Evolutionary conservation across 345 rosid genomes (phyloP).

Genomic region (Euphorbia lathyris): DNA sequence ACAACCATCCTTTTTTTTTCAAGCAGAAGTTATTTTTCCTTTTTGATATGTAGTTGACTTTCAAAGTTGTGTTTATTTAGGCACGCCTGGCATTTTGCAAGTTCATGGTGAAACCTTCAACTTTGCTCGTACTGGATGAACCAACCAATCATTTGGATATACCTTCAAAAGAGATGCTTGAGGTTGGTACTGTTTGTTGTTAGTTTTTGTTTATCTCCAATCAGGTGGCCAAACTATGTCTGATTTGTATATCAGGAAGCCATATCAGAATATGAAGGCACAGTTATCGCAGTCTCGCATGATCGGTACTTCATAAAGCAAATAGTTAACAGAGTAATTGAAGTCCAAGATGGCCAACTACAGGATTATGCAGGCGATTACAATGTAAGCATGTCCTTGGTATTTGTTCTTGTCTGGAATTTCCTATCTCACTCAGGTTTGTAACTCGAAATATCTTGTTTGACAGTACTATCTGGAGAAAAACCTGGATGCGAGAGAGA

Average conservation of each 20-base stretch:
- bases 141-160: slow-evolving; percentile 97
- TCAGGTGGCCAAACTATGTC: not conserved
- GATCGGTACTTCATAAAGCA: slow-evolving; percentile 92
- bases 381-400: slow-evolving; percentile 43
- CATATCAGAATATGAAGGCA: slow-evolving; percentile 75
- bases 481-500: slow-evolving; percentile 83
- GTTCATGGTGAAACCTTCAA: slow-evolving; percentile 93
- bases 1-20: no score
- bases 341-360: slow-evolving; percentile 62
- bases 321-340: slow-evolving; percentile 91
- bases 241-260: slow-evolving; percentile 64
- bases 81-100: slow-evolving; percentile 97
- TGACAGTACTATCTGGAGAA: slow-evolving; percentile 91
- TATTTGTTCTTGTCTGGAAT: not conserved
- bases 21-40: no score
- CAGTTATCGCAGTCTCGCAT: slow-evolving; percentile 83
- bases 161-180: slow-evolving; percentile 98
- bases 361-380: slow-evolving; percentile 87
- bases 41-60: not conserved
- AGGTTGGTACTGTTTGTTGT: slow-evolving; percentile 45
- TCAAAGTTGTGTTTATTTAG: slow-evolving; percentile 34
- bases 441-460: not conserved
- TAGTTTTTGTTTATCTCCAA: not conserved
- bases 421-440: not conserved
- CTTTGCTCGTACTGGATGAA: slow-evolving; percentile 79